Evolutionary conservation across 164 flowering plant genomes (phyloP).

Genomic region (Macadamia tetraphylla): DNA sequence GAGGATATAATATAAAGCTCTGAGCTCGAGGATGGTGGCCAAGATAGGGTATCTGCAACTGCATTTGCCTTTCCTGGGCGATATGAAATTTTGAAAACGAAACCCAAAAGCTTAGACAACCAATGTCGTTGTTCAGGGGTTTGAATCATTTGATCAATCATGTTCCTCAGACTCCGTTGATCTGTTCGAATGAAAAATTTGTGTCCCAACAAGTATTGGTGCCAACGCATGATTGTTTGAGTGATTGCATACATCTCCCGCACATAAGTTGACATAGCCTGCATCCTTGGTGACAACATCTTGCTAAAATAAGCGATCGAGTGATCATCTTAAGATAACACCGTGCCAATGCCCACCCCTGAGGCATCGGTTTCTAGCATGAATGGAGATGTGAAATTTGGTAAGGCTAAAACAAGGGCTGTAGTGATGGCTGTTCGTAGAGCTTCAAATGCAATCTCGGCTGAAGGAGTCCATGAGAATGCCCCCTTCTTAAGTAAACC

Average conservation of each 20-base stretch:
- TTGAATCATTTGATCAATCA: neutral
- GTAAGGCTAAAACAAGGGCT: neutral
- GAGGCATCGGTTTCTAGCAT: neutral
- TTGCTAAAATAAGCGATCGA: neutral
- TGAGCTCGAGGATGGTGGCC: too few relatives aligned
- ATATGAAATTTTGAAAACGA: too few relatives aligned
- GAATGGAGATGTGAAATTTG: neutral
- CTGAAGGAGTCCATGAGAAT: neutral
- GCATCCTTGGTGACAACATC: neutral
- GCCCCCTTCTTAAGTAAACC: constrained; percentile 2
- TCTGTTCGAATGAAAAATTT: neutral
- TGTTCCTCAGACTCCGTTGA: neutral
- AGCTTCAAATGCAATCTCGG: neutral
- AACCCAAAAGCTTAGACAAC: neutral
- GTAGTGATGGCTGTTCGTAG: neutral
- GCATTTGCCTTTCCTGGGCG: too few relatives aligned
- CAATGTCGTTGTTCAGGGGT: neutral
- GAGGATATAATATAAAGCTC: too few relatives aligned
- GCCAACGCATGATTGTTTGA: neutral
- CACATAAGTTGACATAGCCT: neutral
- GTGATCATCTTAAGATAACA: neutral
- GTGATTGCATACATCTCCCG: neutral
- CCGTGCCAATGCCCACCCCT: neutral
- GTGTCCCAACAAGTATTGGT: neutral
- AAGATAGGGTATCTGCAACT: too few relatives aligned